These are phyloP conservation scores for Fusarium citri DNA, from an alignment of 2,329 filamentous ascomycete genomes.

Conservation along the genomic window DNA sequence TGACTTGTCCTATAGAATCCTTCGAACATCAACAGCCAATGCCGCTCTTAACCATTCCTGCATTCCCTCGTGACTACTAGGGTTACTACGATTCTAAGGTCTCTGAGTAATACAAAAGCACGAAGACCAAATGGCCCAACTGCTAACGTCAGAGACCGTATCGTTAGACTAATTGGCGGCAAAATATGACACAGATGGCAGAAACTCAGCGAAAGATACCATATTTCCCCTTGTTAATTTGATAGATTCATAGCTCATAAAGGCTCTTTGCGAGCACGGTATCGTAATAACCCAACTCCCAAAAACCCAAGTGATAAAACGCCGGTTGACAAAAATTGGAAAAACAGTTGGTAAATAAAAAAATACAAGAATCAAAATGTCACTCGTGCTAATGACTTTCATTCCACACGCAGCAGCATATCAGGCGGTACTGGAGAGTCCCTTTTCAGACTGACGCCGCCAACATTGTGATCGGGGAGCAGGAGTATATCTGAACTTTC, in stretches of 20 bases:
- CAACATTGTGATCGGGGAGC: constrained; percentile 52
- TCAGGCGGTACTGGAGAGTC: constrained; percentile 40
- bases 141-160: not conserved
- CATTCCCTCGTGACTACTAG: not conserved
- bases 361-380: constrained; percentile 2
- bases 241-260: constrained; percentile 35
- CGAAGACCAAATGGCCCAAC: not conserved
- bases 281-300: constrained; percentile 16
- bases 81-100: no score
- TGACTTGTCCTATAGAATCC: not conserved
- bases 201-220: not conserved
- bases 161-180: not conserved
- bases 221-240: not conserved
- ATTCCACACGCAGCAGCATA: constrained; percentile 25
- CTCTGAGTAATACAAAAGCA: not conserved
- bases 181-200: not conserved
- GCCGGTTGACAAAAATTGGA: constrained; percentile 9
- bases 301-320: constrained; percentile 7
- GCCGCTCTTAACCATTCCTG: not conserved
- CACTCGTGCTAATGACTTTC: not conserved
- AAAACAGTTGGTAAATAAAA: constrained; percentile 23
- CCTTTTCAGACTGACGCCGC: constrained; percentile 4
- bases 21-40: not conserved
- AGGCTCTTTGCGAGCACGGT: constrained; percentile 21
- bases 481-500: constrained; percentile 27